phyloP scores from a whole-genome alignment of 2,329 filamentous ascomycete species.

The Xylariaceae sp. region DNA sequence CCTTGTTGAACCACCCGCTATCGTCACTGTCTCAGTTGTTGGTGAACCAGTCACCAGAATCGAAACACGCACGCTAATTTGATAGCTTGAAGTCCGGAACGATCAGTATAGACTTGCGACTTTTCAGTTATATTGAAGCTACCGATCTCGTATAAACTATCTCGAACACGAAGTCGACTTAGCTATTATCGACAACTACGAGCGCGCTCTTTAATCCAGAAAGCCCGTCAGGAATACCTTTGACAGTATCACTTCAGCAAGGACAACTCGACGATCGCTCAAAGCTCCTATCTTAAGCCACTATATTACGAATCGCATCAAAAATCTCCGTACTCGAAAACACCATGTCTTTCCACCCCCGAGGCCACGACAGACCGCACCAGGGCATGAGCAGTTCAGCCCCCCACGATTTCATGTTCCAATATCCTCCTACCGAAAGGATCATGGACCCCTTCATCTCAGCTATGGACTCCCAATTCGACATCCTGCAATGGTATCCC shows the following conservation, averaged over 20 bases:
- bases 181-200: neutral
- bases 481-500: slow-evolving; percentile 90
- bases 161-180: slow-evolving; percentile 2
- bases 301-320: neutral
- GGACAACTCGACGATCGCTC: neutral
- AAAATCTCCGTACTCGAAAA: neutral
- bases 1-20: slow-evolving; percentile 25
- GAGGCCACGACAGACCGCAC: slow-evolving; percentile 23
- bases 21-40: slow-evolving; percentile 18
- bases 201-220: slow-evolving; percentile 1
- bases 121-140: neutral
- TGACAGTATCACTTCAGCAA: neutral
- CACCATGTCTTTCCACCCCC: slow-evolving; percentile 28
- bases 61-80: slow-evolving; percentile 17
- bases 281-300: neutral
- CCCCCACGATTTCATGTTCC: slow-evolving; percentile 24
- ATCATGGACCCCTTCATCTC: slow-evolving; percentile 24
- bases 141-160: slow-evolving; percentile 1
- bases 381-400: slow-evolving; percentile 23
- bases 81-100: slow-evolving; percentile 11
- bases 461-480: slow-evolving; percentile 45
- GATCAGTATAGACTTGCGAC: neutral
- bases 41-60: slow-evolving; percentile 16
- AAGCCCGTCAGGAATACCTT: neutral
- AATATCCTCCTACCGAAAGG: slow-evolving; percentile 21